Base-by-base conservation (phyloP, 305 asterid species). In the Fraxinus albicans region DNA sequence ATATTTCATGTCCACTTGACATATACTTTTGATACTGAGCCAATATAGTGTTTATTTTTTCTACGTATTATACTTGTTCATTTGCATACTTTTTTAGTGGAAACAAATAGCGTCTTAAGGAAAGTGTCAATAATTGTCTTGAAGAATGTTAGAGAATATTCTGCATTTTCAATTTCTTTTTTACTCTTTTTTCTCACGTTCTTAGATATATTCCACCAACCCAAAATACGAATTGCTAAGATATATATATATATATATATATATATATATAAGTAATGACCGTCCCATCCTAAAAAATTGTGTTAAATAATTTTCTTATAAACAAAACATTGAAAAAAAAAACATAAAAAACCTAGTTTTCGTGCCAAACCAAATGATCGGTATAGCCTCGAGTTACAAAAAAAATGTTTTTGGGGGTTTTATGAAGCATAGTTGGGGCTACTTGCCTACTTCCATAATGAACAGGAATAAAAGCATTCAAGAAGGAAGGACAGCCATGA, bases 301-400 rank as follows among this genome's bases (percentile, higher is more conserved):
- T 36, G 40, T 36, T 36, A 36, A 6, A 55, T 72, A 74, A 79
- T 83, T 85, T 79, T 83, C 76, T 80, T 87, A 78, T 79, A 80
- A 5, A 58, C 53, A 47, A 72, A 36, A 65, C 80, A 47, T 12
- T 13, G n/a, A 13, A 13, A 3, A 47, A 3, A 47, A 29, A 29
- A 29, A 31, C 34, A 31, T 74, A 33, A 60, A 77, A 17, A 34
- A 40, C 81, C 27, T 76, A 8, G 21, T 40, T 34, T 65, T 35
- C 31, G 29, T 65, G 77, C 38, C 35, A 63, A 63, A n/a, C 38
- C 23, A 63, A 36, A n/a, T 17, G 25, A 21, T 17, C 21, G 8
- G 63, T 50, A 15, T 17, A 3, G 8, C 63, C 17, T 50, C 0
- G 23, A 50, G 23, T 50, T 17, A 50, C 63, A 17, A 53, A 17